Base-by-base conservation (phyloP, 805 yeast genomes). In the Ogataea nakhonphanomensis region DNA sequence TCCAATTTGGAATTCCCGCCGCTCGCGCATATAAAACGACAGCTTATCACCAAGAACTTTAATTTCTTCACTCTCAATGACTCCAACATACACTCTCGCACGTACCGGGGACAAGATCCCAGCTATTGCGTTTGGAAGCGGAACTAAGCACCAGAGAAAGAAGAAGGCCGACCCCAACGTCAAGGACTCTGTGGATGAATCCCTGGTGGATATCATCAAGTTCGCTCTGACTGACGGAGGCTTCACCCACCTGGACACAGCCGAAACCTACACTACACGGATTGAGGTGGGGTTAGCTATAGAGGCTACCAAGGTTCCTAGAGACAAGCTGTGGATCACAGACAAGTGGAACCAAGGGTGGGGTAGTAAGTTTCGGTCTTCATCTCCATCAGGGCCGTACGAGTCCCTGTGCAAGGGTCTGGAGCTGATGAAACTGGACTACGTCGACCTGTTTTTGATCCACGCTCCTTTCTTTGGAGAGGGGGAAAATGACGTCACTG, bases 261-360 rank as follows among this genome's bases (percentile, higher is more conserved):
- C 88, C 1, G 85, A 82, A 49, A 63, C 69, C n/a, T 82, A 82
- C 58, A 69, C 74, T 15, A 81, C 86, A 3, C 76, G 78, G 44
- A 55, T 54, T 1, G 88, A 81, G 54, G 72, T 80, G 33, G 83
- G 79, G 8, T 67, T 57, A 27, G 87, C 81, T 0, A 46, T 80
- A 31, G 64, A 62, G 38, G 52, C 60, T 30, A 57, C 72, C 0
- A 75, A 72, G 7, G 46, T 65, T 7, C 54, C 59, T 13, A 70
- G 89, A 63, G 73, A 59, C 38, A 62, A 61, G 57, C 44, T 79
- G 10, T 82, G 73, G 69, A 57, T 82, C 43, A 82, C 87, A 21
- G 80, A 80, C 48, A 82, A 82, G 57, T 78, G 71, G 57, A 57
- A 63, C 46, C 71, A 69, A 8, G 75, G 74, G 43, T 55, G 59